phyloP scores from a whole-genome alignment of 495 filamentous ascomycete genomes.

The Hypoxylon lenormandii region DNA sequence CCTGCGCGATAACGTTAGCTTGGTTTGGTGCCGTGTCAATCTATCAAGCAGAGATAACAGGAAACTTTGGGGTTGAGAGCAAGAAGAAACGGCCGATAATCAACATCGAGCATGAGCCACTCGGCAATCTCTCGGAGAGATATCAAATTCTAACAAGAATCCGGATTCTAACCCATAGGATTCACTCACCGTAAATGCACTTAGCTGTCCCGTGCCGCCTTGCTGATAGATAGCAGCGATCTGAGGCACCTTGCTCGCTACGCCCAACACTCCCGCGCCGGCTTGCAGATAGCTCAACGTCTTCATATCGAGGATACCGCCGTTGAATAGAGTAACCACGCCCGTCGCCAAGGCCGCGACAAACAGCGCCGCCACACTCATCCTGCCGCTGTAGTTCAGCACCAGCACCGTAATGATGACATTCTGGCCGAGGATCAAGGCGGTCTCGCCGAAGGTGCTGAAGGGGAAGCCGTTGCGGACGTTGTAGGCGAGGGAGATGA shows the following conservation, averaged over 20 bases:
- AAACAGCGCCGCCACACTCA: slow-evolving; percentile 72
- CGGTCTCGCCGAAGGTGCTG: slow-evolving; percentile 94
- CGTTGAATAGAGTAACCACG: slow-evolving; percentile 75
- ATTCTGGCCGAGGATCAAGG: slow-evolving; percentile 90
- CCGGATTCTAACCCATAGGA: neutral
- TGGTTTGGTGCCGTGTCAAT: slow-evolving; percentile 2
- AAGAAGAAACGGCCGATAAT: neutral
- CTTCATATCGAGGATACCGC: slow-evolving; percentile 73
- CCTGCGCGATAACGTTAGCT: slow-evolving; percentile 64
- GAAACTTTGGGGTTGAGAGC: neutral
- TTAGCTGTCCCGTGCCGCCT: slow-evolving; percentile 92
- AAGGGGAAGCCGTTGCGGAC: slow-evolving; percentile 90
- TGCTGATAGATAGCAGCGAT: slow-evolving; percentile 83
- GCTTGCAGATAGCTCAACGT: slow-evolving; percentile 82
- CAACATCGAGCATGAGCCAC: neutral
- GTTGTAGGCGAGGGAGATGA: slow-evolving; percentile 91
- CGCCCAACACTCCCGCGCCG: slow-evolving; percentile 81
- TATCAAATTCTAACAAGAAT: neutral
- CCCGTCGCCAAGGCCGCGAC: slow-evolving; percentile 77
- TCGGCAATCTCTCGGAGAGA: slow-evolving; percentile 2
- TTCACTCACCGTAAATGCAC: slow-evolving; percentile 87
- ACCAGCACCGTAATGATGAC: slow-evolving; percentile 86
- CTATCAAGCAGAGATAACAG: neutral
- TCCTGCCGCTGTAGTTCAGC: slow-evolving; percentile 77
- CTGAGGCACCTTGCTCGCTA: slow-evolving; percentile 92